These are phyloP conservation scores for maize (Zea mays) DNA, from an alignment of 176 grass and related monocot species.

Conservation along the genomic window DNA sequence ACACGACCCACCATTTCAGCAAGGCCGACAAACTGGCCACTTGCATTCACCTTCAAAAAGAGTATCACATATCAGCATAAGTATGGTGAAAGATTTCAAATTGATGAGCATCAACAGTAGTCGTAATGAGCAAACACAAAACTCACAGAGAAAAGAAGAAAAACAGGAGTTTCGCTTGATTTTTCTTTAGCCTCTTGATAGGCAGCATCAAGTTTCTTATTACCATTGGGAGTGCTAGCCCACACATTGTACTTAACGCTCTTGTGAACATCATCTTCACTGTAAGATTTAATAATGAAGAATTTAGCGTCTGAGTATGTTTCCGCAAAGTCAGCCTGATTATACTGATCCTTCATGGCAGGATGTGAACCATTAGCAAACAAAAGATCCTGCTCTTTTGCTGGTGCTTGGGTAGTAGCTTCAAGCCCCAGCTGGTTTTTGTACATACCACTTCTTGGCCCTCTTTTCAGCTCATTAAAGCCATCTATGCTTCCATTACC, in stretches of 20 bases:
- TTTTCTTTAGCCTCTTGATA: conserved; percentile 80
- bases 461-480: conserved; percentile 84
- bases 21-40: conserved; percentile 84
- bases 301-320: conserved; percentile 74
- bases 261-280: conserved; percentile 93
- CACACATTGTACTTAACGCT: conserved; percentile 90
- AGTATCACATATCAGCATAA: not conserved
- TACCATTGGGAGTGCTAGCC: conserved; percentile 89
- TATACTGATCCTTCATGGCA: conserved; percentile 63
- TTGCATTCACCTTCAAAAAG: conserved; percentile 69
- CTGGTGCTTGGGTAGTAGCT: conserved; percentile 32
- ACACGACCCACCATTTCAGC: conserved; percentile 77
- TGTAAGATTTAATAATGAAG: conserved; percentile 94
- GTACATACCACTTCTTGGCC: conserved; percentile 62
- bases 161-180: conserved; percentile 53
- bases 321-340: conserved; percentile 62
- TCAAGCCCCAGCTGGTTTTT: conserved; percentile 51
- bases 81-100: not conserved
- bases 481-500: conserved; percentile 67
- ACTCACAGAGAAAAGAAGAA: conserved; percentile 94
- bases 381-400: conserved; percentile 48
- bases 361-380: conserved; percentile 28
- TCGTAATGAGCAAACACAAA: not conserved
- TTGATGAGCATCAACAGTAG: not conserved
- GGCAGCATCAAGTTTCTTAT: conserved; percentile 83